Evolutionary conservation across 139 green algal genomes (phyloP).

Genomic region (Zygnema circumcarinatum): DNA sequence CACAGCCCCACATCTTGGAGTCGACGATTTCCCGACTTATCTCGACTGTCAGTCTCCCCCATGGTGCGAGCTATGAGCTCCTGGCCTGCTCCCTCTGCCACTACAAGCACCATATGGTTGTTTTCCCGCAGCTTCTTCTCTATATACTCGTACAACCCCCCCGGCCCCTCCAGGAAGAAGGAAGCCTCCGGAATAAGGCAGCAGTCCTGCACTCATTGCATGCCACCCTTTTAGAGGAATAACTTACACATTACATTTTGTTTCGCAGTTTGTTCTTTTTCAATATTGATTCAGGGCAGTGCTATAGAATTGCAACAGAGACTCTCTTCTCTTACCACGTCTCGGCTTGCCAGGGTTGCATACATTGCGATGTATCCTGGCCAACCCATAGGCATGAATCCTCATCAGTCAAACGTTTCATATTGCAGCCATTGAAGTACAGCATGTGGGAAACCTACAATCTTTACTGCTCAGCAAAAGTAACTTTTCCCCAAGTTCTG

Average conservation of each 20-base stretch:
- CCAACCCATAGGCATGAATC: neutral
- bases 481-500: too few relatives aligned
- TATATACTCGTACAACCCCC: constrained; percentile 83
- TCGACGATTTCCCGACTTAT: constrained; percentile 82
- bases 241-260: constrained; percentile 48
- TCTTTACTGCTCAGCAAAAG: too few relatives aligned
- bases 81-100: constrained; percentile 94
- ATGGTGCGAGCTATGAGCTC: constrained; percentile 58
- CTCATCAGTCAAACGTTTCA: too few relatives aligned
- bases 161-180: constrained; percentile 83
- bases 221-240: neutral
- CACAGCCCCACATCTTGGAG: constrained; percentile 87
- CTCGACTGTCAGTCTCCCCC: constrained; percentile 22
- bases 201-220: constrained; percentile 77
- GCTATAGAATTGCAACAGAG: constrained; percentile 4
- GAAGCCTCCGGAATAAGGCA: constrained; percentile 94
- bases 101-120: constrained; percentile 67
- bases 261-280: neutral
- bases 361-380: constrained; percentile 97
- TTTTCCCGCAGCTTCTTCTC: constrained; percentile 79
- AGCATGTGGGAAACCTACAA: too few relatives aligned
- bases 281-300: neutral
- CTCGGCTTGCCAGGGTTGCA: constrained; percentile 84
- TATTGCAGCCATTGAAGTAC: too few relatives aligned
- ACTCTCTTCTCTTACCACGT: constrained; percentile 53